Base-by-base conservation (phyloP, 2,329 filamentous ascomycete genomes). In the Paracoccidioides lutzii region DNA sequence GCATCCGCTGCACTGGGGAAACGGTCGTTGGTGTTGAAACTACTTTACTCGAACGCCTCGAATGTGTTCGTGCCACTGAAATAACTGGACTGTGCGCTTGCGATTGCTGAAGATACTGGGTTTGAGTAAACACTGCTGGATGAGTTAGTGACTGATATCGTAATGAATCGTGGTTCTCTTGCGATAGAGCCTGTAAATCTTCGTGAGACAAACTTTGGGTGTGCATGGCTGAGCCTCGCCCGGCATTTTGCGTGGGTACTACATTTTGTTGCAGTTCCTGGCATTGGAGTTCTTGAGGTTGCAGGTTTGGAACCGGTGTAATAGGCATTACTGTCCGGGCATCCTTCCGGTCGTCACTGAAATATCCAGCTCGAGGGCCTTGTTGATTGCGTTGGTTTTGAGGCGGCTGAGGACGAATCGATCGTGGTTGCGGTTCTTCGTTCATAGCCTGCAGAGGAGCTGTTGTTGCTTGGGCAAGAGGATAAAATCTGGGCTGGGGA, bases 351-450 rank as follows among this genome's bases (percentile, higher is more conserved):
- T 73, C 71, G 10, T 76, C 73, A 35, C 68, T 68, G 56, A 76
- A 76, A 50, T 72, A 73, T 42, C 74, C 74, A 54, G 70, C 56
- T 33, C 69, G 71, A 7, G 74, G 74, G n/a, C 74, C 74, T 57
- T 66, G 67, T 42, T 62, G 62, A 22, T 66, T 60, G 33, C 67
- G 67, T 58, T 67, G 66, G 12, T 65, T 59, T 43, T 65, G 60
- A 28, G 63, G 63, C 12, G 66, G 57, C 43, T 71, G 65, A 4
- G 63, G 59, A 33, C 69, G 68, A 53, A 67, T 67, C 41, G 63
- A 59, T 41, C 67, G 66, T 45, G 52, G 56, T 35, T 65, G 60
- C 37, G 63, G 45, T 49, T 74, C 73, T 38, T 73, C 72, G 46
- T 57, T 62, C 41, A 67, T 61, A 45, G 65, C 57, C 22, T 63